Evolutionary conservation across 306 rosid genomes (phyloP).

Genomic region (Ormosia emarginata): DNA sequence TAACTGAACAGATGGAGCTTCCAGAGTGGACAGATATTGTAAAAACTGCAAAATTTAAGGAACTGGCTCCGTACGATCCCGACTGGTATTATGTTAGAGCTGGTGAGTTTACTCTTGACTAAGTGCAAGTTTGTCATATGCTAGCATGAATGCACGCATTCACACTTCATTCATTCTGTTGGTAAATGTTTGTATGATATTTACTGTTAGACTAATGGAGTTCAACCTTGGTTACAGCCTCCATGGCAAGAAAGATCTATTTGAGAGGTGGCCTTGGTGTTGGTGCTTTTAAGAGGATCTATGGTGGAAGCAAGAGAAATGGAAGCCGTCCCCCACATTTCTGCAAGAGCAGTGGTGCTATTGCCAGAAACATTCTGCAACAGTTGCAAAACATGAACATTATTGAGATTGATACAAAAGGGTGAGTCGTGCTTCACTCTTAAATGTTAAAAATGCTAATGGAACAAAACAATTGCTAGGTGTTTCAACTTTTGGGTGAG

Average conservation of each 20-base stretch:
- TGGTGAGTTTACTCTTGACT: conserved; percentile 34
- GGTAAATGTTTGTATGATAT: background rate
- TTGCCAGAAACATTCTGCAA: conserved; percentile 66
- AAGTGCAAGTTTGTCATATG: background rate
- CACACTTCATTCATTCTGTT: background rate
- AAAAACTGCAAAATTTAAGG: conserved; percentile 68
- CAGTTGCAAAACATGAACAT: conserved; percentile 57
- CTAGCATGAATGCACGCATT: background rate
- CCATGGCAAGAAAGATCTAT: conserved; percentile 90
- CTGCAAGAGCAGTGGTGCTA: conserved; percentile 68
- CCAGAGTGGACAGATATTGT: conserved; percentile 78
- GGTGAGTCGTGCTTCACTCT: conserved; percentile 33
- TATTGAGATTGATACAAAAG: conserved; percentile 55
- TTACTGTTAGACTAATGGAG: background rate
- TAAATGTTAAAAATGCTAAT: background rate
- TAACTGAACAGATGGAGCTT: conserved; percentile 66
- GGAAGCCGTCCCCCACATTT: conserved; percentile 83
- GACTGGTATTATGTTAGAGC: conserved; percentile 75
- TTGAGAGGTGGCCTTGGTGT: conserved; percentile 87
- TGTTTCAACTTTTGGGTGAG: background rate
- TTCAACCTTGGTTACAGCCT: conserved; percentile 39
- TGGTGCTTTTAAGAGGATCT: conserved; percentile 66
- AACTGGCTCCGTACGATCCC: conserved; percentile 73
- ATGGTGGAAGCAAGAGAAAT: conserved; percentile 79
- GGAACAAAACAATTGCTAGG: background rate